These are phyloP conservation scores for Diaporthe sp. DNA, from an alignment of 2,329 filamentous ascomycete species.

Conservation along the genomic window DNA sequence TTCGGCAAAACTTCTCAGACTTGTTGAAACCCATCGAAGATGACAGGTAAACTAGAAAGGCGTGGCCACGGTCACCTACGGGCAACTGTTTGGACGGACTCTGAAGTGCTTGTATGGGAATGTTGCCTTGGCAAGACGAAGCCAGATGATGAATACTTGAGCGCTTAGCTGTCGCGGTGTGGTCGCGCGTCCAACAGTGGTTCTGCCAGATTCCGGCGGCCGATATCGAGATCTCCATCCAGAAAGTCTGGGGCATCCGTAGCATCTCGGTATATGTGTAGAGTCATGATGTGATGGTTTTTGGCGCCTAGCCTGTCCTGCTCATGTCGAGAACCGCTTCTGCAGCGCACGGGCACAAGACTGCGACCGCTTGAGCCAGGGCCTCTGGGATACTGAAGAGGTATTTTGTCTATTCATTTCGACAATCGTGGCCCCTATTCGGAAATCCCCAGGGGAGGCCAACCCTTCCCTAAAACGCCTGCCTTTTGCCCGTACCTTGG, in stretches of 20 bases:
- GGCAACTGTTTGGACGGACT: neutral
- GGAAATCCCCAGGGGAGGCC: slow-evolving; percentile 19
- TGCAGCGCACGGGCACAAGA: neutral
- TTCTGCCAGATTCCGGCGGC: neutral
- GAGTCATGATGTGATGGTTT: neutral
- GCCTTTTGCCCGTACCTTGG: slow-evolving; percentile 32
- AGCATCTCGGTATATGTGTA: neutral
- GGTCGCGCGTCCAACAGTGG: neutral
- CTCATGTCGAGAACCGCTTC: neutral
- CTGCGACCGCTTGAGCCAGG: neutral
- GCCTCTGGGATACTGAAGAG: neutral
- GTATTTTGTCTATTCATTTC: slow-evolving; percentile 34
- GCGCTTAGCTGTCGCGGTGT: neutral
- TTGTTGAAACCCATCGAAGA: neutral
- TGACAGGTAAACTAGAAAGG: neutral
- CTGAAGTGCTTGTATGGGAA: neutral
- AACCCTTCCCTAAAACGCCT: slow-evolving; percentile 28
- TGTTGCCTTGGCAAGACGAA: neutral
- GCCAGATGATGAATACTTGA: neutral
- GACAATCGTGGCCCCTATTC: slow-evolving; percentile 28
- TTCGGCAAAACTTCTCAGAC: neutral
- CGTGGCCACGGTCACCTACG: neutral
- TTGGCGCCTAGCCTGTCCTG: neutral
- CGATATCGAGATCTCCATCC: too few relatives aligned
- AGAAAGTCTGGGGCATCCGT: neutral